Conservation (phyloP, 345 rosid genomes). For the Sisymbrium irio region DNA sequence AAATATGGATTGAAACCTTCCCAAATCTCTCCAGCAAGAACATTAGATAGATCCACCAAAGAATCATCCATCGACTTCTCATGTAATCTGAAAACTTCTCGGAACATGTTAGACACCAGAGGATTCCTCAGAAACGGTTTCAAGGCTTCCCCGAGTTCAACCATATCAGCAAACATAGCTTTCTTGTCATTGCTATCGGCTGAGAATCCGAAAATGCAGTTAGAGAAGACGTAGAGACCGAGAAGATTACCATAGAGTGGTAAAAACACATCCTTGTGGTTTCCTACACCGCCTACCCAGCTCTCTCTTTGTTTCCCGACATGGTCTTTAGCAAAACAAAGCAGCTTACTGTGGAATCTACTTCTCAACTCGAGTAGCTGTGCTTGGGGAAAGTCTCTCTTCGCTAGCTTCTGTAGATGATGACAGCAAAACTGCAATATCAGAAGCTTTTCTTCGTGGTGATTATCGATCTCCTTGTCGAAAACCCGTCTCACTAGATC, state of each 20-base stretch:
- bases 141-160: conserved; percentile 54
- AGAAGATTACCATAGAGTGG: conserved; percentile 83
- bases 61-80: conserved; percentile 35
- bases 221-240: conserved; percentile 67
- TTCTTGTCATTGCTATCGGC: conserved; percentile 29
- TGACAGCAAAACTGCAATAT: conserved; percentile 73
- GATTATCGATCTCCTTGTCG: conserved; percentile 94
- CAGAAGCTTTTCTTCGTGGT: conserved; percentile 88
- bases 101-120: conserved; percentile 60
- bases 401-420: conserved; percentile 55
- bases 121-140: conserved; percentile 68
- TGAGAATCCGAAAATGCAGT: conserved; percentile 46
- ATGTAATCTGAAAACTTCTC: conserved; percentile 48
- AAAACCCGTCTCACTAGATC: conserved; percentile 87
- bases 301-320: conserved; percentile 40
- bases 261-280: conserved; percentile 88
- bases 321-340: conserved; percentile 51
- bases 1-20: conserved; percentile 80
- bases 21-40: conserved; percentile 44
- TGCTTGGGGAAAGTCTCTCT: conserved; percentile 23
- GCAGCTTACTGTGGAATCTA: conserved; percentile 54
- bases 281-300: conserved; percentile 82
- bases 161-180: conserved; percentile 40
- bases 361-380: conserved; percentile 59
- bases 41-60: conserved; percentile 11